phyloP scores from a whole-genome alignment of 306 rosid species.

The Vicia sativa region DNA sequence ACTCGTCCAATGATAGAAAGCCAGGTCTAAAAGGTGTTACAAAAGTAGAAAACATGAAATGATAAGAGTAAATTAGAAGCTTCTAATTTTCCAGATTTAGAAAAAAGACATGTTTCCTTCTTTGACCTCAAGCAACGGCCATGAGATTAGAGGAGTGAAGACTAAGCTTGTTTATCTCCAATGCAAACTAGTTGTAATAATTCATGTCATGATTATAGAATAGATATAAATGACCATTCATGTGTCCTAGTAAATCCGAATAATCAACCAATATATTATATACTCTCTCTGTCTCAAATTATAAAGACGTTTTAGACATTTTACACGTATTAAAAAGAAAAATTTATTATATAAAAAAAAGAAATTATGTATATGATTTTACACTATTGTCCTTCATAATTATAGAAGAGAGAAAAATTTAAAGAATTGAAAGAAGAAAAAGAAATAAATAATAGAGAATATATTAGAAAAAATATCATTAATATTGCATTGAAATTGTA shows the following conservation, averaged over 20 bases:
- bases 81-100: conserved; percentile 26
- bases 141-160: conserved; percentile 31
- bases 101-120: conserved; percentile 5
- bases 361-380: too few species aligned
- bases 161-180: conserved; percentile 27
- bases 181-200: conserved; percentile 23
- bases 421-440: too few species aligned
- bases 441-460: too few species aligned
- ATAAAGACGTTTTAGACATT: too few species aligned
- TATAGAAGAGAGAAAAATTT: too few species aligned
- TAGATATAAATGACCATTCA: neutral
- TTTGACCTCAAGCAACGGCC: conserved; percentile 41
- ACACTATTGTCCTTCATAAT: too few species aligned
- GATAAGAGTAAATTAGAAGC: conserved; percentile 36
- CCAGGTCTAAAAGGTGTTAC: conserved; percentile 39
- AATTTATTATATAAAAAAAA: too few species aligned
- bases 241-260: neutral
- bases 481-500: too few species aligned
- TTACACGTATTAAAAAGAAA: too few species aligned
- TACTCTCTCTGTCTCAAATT: too few species aligned
- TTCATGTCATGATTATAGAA: conserved; percentile 30
- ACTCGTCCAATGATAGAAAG: conserved; percentile 46
- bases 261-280: neutral
- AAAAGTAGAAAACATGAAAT: conserved; percentile 34
- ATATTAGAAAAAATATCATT: too few species aligned